Base-by-base conservation (phyloP, 2,329 filamentous ascomycete species). In the Hypoxylon sp. region DNA sequence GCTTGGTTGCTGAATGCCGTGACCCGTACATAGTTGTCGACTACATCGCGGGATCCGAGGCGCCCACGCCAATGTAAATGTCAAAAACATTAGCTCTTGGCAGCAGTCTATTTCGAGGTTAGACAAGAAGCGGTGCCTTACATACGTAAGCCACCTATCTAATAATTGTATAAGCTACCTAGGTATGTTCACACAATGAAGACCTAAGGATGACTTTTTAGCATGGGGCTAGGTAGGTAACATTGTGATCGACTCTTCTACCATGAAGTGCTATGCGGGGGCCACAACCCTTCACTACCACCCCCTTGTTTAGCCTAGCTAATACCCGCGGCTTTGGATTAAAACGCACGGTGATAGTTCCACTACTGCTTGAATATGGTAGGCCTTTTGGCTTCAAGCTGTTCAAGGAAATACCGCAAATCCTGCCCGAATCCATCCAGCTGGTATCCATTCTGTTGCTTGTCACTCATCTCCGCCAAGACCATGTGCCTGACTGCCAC, bases 221-320 rank as follows among this genome's bases (percentile, higher is more conserved):
- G 51, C 41, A 61, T 65, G 53, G 59, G 38, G 55, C 3, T 9
- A 25, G 50, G 32, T 36, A 60, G 51, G 57, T 62, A 63, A 71
- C 63, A 71, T 71, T 71, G 55, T 28, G 68, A 71, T 71, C 68
- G 56, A 28, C 68, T 57, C 45, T 49, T 46, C 25, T 60, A 65
- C 65, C 66, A 59, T 48, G 19, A 45, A 52, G 28, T 25, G 50
- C 28, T 25, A 62, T 59, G 56, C 62, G 65, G 62, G 48, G 62
- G 48, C 51, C 43, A 61, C n/a, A 23, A 19, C 30, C 43, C 43
- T 56, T 56, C 53, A 21, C 53, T 57, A 48, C 38, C 38, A 48
- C 41, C 59, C 68, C 68, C 65, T 60, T 43, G 62, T 36, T 53
- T 50, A 59, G 60, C 49, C 17, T 60, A 48, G 21, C 51, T 45